These are phyloP conservation scores for Coemansia sp. DNA, from an alignment of 192 early-diverging fungal genomes.

Conservation along the genomic window DNA sequence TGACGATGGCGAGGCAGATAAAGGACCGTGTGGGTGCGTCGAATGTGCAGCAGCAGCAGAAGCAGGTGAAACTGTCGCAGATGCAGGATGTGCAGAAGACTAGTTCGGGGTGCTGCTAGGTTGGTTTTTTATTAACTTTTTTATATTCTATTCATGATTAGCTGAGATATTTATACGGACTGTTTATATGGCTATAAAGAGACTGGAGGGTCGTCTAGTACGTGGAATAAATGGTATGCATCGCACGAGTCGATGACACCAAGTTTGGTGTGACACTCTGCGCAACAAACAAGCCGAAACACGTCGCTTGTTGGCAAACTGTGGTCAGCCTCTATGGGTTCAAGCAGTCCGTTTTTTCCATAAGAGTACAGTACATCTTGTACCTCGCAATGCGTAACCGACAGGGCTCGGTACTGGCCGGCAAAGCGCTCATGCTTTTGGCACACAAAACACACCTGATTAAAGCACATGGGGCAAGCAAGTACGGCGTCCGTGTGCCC, in stretches of 20 bases:
- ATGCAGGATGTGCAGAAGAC: constrained; percentile 45
- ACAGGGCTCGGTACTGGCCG: constrained; percentile 38
- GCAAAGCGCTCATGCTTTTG: constrained; percentile 27
- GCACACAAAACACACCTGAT: constrained; percentile 48
- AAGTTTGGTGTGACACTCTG: constrained; percentile 28
- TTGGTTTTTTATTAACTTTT: background rate
- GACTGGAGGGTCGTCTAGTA: constrained; percentile 13
- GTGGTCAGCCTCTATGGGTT: background rate
- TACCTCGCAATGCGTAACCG: constrained; percentile 21
- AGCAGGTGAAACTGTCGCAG: constrained; percentile 50
- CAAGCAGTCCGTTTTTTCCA: constrained; percentile 16
- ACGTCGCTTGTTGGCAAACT: constrained; percentile 1
- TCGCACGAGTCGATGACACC: constrained; percentile 29
- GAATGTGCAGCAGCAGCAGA: constrained; percentile 48
- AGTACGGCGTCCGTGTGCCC: constrained; percentile 44
- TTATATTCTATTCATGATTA: constrained; percentile 7
- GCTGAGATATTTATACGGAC: background rate
- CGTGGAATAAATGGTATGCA: constrained; percentile 44
- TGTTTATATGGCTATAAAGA: background rate
- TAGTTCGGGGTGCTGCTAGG: constrained; percentile 48
- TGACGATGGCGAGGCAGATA: constrained; percentile 99
- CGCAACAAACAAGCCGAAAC: constrained; percentile 30
- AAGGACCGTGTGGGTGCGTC: constrained; percentile 78
- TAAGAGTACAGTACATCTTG: constrained; percentile 15
- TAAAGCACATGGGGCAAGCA: constrained; percentile 43